Evolutionary conservation across 441 rosid species (phyloP), one percentile per base, ranked within the genome.

Genomic region (Biscutella auriculata): DNA sequence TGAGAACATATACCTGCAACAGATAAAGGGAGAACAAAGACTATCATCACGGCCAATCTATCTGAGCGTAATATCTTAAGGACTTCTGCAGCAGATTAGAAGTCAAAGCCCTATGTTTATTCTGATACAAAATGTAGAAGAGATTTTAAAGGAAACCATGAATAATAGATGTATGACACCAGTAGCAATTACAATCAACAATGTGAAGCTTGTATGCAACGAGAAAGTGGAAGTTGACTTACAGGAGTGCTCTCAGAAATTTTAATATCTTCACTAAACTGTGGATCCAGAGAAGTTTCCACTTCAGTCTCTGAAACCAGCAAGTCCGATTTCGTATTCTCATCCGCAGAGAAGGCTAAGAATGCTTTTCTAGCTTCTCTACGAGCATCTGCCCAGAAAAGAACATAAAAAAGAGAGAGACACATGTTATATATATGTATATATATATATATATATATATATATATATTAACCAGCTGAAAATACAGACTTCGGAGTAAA

Each of bases 331-430:
- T 62, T 26, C 42, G 75, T 74, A 34, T 66, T 73, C 66, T 83
- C 83, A 71, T 79, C 81, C 30, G 84, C 60, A 46, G 95, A 77
- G 76, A 93, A 85, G 62, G 98, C 97, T 61, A 93, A 65, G 49
- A 89, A 82, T 60, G 98, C 97, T 75, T 78, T 93, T 75, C 98
- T 89, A 67, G 97, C 98, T 85, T 93, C 92, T 71, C 96, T 80
- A 59, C 93, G 97, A 71, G 84, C 88, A 80, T 85, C 98, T 87
- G 74, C 50, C 61, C 35, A 37, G 19, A 49, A 8, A 17, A 51
- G 25, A 60, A 52, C n/a, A 42, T 49, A 25, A 45, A 48, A 57
- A 23, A 46, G 54, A 17, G 35, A 42, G 41, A n/a, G 19, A 14
- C 16, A 25, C 12, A 63, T 45, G 56, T 60, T 30, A 27, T 23